phyloP scores from a whole-genome alignment of 2,329 filamentous ascomycete genomes.

The Didymellaceae sp. region DNA sequence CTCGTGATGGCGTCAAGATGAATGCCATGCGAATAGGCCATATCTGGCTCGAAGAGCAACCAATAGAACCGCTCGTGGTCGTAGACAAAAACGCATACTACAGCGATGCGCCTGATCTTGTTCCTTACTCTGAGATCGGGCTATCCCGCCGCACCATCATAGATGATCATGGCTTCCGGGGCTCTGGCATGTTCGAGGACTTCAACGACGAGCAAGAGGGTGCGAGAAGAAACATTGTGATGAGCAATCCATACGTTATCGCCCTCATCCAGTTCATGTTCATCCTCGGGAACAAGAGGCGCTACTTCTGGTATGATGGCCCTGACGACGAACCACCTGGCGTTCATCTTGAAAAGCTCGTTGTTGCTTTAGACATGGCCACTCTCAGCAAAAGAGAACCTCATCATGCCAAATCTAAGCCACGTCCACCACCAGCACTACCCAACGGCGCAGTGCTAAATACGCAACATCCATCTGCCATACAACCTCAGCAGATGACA shows the following conservation, averaged over 20 bases:
- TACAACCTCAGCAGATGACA: no score
- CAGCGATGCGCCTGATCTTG: background rate
- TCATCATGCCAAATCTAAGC: no score
- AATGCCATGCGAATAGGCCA: background rate
- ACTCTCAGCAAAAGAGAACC: no score
- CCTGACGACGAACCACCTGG: background rate
- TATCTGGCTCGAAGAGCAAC: background rate
- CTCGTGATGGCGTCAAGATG: background rate
- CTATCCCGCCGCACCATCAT: background rate
- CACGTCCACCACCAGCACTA: no score
- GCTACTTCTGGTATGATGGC: background rate
- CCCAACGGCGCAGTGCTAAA: no score
- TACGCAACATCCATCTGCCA: no score
- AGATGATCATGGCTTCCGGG: background rate
- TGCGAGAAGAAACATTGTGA: background rate
- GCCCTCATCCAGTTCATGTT: conserved; percentile 5
- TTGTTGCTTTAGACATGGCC: background rate
- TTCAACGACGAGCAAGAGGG: background rate
- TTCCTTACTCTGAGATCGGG: background rate
- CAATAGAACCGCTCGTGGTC: background rate
- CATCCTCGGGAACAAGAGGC: background rate
- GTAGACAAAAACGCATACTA: background rate
- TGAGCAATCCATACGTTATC: background rate
- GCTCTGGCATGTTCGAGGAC: background rate
- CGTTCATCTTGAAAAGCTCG: background rate